Percentiles rank a stretch among this genome's conserved stretches.
Conservation (phyloP, 1,139 yeast genomes). For the Arxiozyma slooffiae region DNA sequence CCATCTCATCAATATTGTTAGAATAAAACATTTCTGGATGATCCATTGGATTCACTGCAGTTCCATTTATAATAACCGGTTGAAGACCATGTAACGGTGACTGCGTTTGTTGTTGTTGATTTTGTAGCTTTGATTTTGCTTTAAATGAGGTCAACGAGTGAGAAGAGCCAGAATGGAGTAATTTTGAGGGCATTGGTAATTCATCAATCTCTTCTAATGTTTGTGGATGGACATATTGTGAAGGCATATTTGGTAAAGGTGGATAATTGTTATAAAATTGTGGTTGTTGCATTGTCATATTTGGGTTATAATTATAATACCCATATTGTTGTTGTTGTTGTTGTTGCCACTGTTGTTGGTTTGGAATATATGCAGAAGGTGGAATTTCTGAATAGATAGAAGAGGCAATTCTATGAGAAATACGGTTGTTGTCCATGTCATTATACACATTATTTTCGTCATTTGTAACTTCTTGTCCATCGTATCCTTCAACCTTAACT, state of each 20-base stretch:
- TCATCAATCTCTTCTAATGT: constrained; percentile 24
- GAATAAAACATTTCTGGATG: constrained; percentile 27
- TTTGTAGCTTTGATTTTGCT: constrained; percentile 13
- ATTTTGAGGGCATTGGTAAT: constrained; percentile 25
- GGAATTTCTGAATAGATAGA: constrained; percentile 22
- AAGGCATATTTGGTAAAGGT: constrained; percentile 13
- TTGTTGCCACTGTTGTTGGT: constrained; percentile 10
- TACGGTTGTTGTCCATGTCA: not conserved
- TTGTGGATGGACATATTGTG: constrained; percentile 16
- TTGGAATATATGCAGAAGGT: constrained; percentile 9
- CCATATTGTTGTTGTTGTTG: constrained; percentile 12
- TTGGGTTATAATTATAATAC: not conserved
- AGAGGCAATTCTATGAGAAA: constrained; percentile 8
- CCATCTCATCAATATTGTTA: constrained; percentile 1
- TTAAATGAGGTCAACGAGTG: constrained; percentile 26
- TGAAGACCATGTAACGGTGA: constrained; percentile 9
- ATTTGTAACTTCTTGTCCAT: not conserved
- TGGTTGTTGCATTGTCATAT: constrained; percentile 21
- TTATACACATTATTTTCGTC: not conserved
- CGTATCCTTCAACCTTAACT: not conserved
- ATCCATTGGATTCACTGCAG: constrained; percentile 26
- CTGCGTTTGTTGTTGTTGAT: constrained; percentile 6
- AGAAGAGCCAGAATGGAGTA: constrained; percentile 20
- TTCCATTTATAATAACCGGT: constrained; percentile 19
- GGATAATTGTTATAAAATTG: constrained; percentile 34